Evolutionary conservation across 257 asterid genomes (phyloP).

Genomic region (Rauvolfia tetraphylla): DNA sequence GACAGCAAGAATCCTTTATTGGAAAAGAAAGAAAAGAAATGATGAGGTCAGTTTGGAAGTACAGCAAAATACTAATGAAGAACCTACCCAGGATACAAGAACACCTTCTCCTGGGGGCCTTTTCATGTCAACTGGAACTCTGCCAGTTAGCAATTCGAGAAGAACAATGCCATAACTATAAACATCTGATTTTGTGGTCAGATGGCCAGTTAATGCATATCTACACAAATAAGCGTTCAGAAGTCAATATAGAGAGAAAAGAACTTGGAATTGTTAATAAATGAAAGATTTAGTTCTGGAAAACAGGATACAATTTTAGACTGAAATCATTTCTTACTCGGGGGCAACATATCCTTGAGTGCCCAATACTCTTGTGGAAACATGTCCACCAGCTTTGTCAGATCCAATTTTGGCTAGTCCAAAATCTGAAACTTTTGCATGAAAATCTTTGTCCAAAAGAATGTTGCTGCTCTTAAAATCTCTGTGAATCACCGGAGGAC

Average conservation of each 20-base stretch:
- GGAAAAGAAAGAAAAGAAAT: neutral
- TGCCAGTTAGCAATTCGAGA: constrained; percentile 77
- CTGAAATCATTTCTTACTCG: constrained; percentile 42
- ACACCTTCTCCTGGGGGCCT: constrained; percentile 83
- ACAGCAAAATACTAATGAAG: neutral
- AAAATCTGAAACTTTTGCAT: constrained; percentile 87
- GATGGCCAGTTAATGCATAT: constrained; percentile 86
- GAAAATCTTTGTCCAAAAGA: constrained; percentile 70
- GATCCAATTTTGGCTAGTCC: constrained; percentile 88
- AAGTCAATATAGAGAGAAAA: neutral
- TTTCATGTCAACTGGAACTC: constrained; percentile 94
- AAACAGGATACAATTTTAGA: neutral
- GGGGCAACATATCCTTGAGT: constrained; percentile 99
- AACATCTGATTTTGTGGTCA: constrained; percentile 91
- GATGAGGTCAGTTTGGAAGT: neutral
- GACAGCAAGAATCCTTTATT: neutral
- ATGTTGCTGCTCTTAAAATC: constrained; percentile 95
- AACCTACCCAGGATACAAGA: constrained; percentile 87
- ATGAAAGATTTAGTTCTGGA: neutral
- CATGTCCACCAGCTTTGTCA: constrained; percentile 88
- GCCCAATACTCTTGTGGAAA: constrained; percentile 89
- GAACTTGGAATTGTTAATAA: neutral
- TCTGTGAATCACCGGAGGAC: constrained; percentile 84
- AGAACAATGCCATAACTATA: constrained; percentile 94
- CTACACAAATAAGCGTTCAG: constrained; percentile 29